Evolutionary conservation across 2,329 filamentous ascomycete genomes (phyloP).

Genomic region (Fusarium brevicatenulatum): DNA sequence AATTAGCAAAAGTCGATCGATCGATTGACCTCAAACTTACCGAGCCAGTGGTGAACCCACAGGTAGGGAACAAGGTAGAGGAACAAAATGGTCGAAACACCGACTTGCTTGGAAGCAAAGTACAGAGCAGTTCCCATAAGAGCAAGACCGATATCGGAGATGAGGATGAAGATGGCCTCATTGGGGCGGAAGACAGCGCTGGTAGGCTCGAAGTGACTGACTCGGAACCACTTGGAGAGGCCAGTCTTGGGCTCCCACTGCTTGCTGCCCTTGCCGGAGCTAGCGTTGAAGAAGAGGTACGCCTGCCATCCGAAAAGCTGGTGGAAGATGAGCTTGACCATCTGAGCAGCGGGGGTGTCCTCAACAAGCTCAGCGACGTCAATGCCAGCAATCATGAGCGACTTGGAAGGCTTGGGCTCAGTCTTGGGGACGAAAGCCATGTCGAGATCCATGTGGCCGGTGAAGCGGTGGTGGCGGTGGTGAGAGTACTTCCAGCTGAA

Average conservation of each 20-base stretch:
- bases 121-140: slow-evolving; percentile 63
- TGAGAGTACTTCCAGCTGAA: slow-evolving; percentile 80
- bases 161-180: slow-evolving; percentile 65
- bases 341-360: slow-evolving; percentile 68
- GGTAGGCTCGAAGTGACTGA: slow-evolving; percentile 70
- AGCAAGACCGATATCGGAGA: slow-evolving; percentile 69
- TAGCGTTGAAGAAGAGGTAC: slow-evolving; percentile 70
- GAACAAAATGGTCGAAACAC: slow-evolving; percentile 64
- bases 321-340: slow-evolving; percentile 66
- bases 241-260: slow-evolving; percentile 52
- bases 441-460: slow-evolving; percentile 74
- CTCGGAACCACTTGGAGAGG: slow-evolving; percentile 53
- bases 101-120: slow-evolving; percentile 62
- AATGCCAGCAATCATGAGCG: slow-evolving; percentile 51
- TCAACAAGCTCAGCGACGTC: slow-evolving; percentile 66
- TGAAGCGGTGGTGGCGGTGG: slow-evolving; percentile 74
- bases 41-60: slow-evolving; percentile 77
- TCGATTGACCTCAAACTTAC: slow-evolving; percentile 50
- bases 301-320: slow-evolving; percentile 73
- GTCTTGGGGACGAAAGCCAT: slow-evolving; percentile 70
- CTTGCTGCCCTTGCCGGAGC: slow-evolving; percentile 59
- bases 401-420: slow-evolving; percentile 49
- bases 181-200: slow-evolving; percentile 68
- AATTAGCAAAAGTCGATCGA: slow-evolving; percentile 6
- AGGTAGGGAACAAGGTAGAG: slow-evolving; percentile 73